A percentile compares a stretch with the other conserved stretches of the same genome.
These are phyloP conservation scores for Penicillium sp. DNA, from an alignment of 2,329 filamentous ascomycete species.

Conservation along the genomic window DNA sequence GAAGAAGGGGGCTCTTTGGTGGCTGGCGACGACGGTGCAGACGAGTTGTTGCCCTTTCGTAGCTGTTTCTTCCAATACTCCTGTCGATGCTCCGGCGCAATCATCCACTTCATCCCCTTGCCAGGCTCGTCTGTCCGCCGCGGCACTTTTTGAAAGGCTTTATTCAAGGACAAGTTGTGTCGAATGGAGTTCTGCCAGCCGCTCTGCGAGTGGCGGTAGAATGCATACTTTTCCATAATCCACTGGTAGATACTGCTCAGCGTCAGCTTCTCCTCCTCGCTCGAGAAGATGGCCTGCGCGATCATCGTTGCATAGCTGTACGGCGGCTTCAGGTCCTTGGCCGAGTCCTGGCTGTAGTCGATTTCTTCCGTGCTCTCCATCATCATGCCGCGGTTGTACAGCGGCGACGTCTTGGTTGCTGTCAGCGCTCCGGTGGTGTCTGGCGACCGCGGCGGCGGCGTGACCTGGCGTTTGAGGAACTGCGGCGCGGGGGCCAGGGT, in stretches of 20 bases:
- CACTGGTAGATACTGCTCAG: slow-evolving; percentile 89
- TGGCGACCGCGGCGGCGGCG: slow-evolving; percentile 37
- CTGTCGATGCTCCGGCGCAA: slow-evolving; percentile 75
- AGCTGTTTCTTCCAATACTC: slow-evolving; percentile 74
- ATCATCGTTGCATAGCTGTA: slow-evolving; percentile 98
- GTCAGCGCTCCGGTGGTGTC: slow-evolving; percentile 38
- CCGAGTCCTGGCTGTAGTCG: slow-evolving; percentile 68
- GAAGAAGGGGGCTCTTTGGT: slow-evolving; percentile 38
- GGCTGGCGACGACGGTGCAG: slow-evolving; percentile 44
- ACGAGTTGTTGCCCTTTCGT: slow-evolving; percentile 42
- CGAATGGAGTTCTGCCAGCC: slow-evolving; percentile 99
- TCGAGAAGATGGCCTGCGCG: slow-evolving; percentile 88
- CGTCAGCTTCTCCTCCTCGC: slow-evolving; percentile 81
- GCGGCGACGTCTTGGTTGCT: slow-evolving; percentile 44
- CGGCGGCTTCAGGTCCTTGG: slow-evolving; percentile 88
- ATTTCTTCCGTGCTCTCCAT: slow-evolving; percentile 52
- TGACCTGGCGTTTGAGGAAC: slow-evolving; percentile 40
- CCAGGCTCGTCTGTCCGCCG: slow-evolving; percentile 91
- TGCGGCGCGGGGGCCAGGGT: slow-evolving; percentile 42
- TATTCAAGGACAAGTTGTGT: slow-evolving; percentile 92
- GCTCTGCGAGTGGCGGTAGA: slow-evolving; percentile 78
- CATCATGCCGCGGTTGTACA: slow-evolving; percentile 50
- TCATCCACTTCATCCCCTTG: slow-evolving; percentile 99
- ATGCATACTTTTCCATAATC: slow-evolving; percentile 87
- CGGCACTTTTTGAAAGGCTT: slow-evolving; percentile 89